These are phyloP conservation scores for Penicillium longicatenatum DNA, from an alignment of 495 filamentous ascomycete genomes.

Conservation along the genomic window DNA sequence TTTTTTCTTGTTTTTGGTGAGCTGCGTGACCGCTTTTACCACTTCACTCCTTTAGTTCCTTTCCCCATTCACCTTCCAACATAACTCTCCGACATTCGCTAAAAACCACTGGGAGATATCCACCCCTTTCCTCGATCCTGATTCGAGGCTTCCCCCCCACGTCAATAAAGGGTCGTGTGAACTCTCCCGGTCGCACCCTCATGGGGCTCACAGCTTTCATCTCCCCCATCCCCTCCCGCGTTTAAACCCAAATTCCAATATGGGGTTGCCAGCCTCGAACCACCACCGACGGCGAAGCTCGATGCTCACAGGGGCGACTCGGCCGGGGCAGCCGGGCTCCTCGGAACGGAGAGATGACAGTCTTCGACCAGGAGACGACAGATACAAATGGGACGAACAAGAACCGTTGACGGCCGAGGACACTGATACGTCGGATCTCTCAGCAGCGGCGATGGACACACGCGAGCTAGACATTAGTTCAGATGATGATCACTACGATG, in stretches of 20 bases:
- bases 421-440: slow-evolving; percentile 50
- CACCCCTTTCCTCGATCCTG: background rate
- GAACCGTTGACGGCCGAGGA: slow-evolving; percentile 42
- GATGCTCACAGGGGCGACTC: slow-evolving; percentile 46
- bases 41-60: slow-evolving; percentile 9
- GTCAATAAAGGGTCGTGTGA: slow-evolving; percentile 22
- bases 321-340: slow-evolving; percentile 41
- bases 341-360: slow-evolving; percentile 51
- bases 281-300: slow-evolving; percentile 65
- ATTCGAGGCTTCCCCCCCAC: slow-evolving; percentile 7
- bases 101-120: background rate
- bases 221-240: slow-evolving; percentile 11
- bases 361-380: slow-evolving; percentile 32
- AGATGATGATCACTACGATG: slow-evolving; percentile 83
- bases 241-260: slow-evolving; percentile 21
- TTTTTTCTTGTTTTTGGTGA: too few species aligned
- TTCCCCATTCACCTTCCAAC: slow-evolving; percentile 4
- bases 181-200: slow-evolving; percentile 29
- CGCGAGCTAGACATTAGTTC: slow-evolving; percentile 59
- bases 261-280: slow-evolving; percentile 38
- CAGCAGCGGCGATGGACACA: slow-evolving; percentile 51
- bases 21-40: slow-evolving; percentile 18
- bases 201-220: slow-evolving; percentile 23
- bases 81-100: slow-evolving; percentile 5
- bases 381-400: slow-evolving; percentile 39